phyloP scores from a whole-genome alignment of 2,329 filamentous ascomycete species.

The Zalaria obscura region DNA sequence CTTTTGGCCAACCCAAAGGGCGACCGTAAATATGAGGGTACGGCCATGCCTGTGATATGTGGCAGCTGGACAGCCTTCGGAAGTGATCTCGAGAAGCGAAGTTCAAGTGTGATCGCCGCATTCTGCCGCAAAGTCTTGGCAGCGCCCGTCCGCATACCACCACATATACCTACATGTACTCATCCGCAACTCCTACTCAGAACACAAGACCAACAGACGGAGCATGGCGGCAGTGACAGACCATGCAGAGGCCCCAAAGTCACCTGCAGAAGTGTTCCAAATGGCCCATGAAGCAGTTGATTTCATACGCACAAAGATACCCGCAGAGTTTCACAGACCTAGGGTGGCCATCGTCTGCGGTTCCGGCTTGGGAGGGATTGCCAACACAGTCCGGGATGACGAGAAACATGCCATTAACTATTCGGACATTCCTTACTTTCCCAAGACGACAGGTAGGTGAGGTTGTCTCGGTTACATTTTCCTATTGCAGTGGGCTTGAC shows the following conservation, averaged over 20 bases:
- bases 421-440: constrained; percentile 46
- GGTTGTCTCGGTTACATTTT: neutral
- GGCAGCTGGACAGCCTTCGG: too few relatives aligned
- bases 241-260: neutral
- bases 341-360: constrained; percentile 51
- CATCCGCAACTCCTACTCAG: neutral
- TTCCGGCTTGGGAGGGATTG: constrained; percentile 48
- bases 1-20: constrained; percentile 28
- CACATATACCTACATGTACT: too few relatives aligned
- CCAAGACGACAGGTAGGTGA: constrained; percentile 41
- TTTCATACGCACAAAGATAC: constrained; percentile 36
- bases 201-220: neutral
- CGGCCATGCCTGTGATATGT: constrained; percentile 22
- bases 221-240: constrained; percentile 7
- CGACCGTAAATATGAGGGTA: constrained; percentile 28
- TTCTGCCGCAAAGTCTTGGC: too few relatives aligned
- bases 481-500: neutral
- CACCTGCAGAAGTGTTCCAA: constrained; percentile 18
- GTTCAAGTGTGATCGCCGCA: too few relatives aligned
- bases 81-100: too few relatives aligned
- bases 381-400: constrained; percentile 37
- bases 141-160: too few relatives aligned
- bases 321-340: constrained; percentile 30
- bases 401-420: constrained; percentile 38
- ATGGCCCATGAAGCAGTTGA: constrained; percentile 35